Evolutionary conservation across 768 basidiomycete species (phyloP).

Genomic region (Tricholoma furcatifolium): DNA sequence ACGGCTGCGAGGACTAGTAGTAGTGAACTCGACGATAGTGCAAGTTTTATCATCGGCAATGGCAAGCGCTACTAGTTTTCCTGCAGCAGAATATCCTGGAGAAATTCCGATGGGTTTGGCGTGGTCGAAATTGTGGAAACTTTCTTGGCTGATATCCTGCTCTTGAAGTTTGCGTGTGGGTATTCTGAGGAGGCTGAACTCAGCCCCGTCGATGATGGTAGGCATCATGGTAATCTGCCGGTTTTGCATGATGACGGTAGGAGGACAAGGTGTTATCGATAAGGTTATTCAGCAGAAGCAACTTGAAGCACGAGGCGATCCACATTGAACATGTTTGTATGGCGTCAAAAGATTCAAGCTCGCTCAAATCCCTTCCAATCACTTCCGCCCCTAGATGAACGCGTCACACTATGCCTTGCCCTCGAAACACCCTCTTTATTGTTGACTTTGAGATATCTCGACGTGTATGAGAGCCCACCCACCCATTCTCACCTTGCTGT

Average conservation of each 20-base stretch:
- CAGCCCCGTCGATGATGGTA: conserved; percentile 29
- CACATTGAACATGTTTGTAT: neutral
- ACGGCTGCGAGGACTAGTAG: conserved; percentile 15
- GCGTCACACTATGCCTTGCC: too few relatives aligned
- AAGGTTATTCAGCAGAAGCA: neutral
- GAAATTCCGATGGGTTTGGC: conserved; percentile 47
- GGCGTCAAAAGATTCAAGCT: neutral
- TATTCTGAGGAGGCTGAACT: conserved; percentile 23
- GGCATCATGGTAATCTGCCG: conserved; percentile 20
- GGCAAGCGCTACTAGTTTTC: conserved; percentile 44
- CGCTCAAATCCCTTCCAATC: too few relatives aligned
- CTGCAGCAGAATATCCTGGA: conserved; percentile 43
- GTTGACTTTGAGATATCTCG: too few relatives aligned
- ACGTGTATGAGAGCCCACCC: too few relatives aligned
- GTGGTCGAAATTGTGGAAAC: conserved; percentile 32
- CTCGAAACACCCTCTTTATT: too few relatives aligned
- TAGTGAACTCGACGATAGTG: conserved; percentile 33
- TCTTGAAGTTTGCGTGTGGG: conserved; percentile 26
- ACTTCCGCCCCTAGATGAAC: too few relatives aligned
- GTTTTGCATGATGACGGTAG: neutral
- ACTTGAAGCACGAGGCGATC: neutral
- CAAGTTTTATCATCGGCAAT: conserved; percentile 38
- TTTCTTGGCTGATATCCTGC: conserved; percentile 18
- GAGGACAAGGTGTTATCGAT: neutral
- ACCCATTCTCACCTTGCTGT: too few relatives aligned